A percentile compares a stretch with the other conserved stretches of the same genome.
Conservation (phyloP, 2,329 filamentous ascomycete genomes). For the Paecilomyces fulvus region DNA sequence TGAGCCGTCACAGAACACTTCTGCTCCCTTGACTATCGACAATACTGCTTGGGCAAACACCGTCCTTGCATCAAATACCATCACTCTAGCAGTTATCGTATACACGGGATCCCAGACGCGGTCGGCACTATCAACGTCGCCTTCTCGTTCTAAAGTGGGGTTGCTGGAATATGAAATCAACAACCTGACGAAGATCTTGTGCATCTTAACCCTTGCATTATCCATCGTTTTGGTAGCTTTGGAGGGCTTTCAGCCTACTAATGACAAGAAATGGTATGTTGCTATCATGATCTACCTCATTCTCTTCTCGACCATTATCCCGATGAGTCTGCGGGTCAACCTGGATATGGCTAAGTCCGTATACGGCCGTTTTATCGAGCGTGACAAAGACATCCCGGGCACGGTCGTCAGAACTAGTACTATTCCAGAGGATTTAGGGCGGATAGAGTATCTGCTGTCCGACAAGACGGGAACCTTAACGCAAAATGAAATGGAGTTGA, state of each 20-base stretch:
- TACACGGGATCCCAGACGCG: slow-evolving; percentile 94
- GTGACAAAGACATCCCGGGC: slow-evolving; percentile 78
- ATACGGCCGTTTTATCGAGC: slow-evolving; percentile 92
- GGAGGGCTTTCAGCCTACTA: slow-evolving; percentile 60
- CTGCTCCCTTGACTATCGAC: slow-evolving; percentile 77
- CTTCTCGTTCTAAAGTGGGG: slow-evolving; percentile 88
- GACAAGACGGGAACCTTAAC: slow-evolving; percentile 98
- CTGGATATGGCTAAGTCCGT: slow-evolving; percentile 95
- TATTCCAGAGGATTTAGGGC: slow-evolving; percentile 89
- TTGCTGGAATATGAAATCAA: slow-evolving; percentile 95
- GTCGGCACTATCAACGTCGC: slow-evolving; percentile 84
- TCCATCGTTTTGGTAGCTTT: slow-evolving; percentile 83
- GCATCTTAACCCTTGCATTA: slow-evolving; percentile 73
- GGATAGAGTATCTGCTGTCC: slow-evolving; percentile 91
- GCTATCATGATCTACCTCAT: slow-evolving; percentile 98
- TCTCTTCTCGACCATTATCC: slow-evolving; percentile 97
- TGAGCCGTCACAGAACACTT: slow-evolving; percentile 35
- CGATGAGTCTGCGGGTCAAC: slow-evolving; percentile 92
- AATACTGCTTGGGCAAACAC: slow-evolving; percentile 99
- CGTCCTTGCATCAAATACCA: slow-evolving; percentile 85
- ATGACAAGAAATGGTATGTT: slow-evolving; percentile 68
- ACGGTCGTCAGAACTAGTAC: slow-evolving; percentile 94
- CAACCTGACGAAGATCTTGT: slow-evolving; percentile 90
- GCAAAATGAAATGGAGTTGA: slow-evolving; percentile 97
- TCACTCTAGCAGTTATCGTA: slow-evolving; percentile 78